Percentiles rank a stretch among this genome's conserved stretches.
Evolutionary conservation across 139 green algal genomes (phyloP).

Genomic region (Coelastrella sp.): DNA sequence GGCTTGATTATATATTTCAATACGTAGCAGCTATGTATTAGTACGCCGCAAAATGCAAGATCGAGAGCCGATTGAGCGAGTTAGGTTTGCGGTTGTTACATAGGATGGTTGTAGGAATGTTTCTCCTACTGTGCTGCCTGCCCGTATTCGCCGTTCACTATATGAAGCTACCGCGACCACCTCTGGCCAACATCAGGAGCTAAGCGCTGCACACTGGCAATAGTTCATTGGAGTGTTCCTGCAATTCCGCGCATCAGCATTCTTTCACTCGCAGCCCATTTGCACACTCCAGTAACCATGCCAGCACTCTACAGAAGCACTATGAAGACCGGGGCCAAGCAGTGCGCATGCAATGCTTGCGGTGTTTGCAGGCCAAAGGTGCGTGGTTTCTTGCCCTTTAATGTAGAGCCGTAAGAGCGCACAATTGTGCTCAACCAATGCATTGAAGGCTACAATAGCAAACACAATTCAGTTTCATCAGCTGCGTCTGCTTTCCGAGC

Average conservation of each 20-base stretch:
- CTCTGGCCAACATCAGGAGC: not conserved
- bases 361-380: slow-evolving; percentile 1
- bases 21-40: too few species aligned
- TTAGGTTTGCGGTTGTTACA: not conserved
- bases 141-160: not conserved
- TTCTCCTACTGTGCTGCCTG: not conserved
- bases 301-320: not conserved
- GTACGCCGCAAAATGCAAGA: not conserved
- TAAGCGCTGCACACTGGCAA: too few species aligned
- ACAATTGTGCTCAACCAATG: not conserved
- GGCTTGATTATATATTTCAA: too few species aligned
- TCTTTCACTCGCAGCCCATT: not conserved
- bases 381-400: not conserved
- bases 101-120: not conserved
- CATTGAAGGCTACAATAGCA: not conserved
- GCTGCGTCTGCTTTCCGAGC: not conserved
- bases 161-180: not conserved
- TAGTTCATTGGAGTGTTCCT: not conserved
- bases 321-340: slow-evolving; percentile 17
- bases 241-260: not conserved
- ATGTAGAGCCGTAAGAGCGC: not conserved
- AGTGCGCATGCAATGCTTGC: slow-evolving; percentile 36
- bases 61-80: not conserved
- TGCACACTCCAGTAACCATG: not conserved
- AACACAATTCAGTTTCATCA: not conserved